These are phyloP conservation scores for Astraeus odoratus DNA, from an alignment of 768 basidiomycete genomes.

Conservation along the genomic window DNA sequence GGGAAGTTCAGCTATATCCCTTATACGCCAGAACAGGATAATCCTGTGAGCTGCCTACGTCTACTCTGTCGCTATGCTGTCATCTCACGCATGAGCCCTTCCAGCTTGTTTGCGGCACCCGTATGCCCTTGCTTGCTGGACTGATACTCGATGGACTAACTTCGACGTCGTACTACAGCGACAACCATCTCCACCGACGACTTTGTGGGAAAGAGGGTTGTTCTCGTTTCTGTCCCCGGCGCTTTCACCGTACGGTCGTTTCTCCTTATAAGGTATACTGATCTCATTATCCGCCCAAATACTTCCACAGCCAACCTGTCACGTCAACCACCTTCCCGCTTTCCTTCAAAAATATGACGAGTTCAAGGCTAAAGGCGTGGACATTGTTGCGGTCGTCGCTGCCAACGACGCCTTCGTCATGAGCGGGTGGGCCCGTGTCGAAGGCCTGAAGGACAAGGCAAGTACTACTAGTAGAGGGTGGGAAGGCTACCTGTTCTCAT, in stretches of 20 bases:
- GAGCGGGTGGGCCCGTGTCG: conserved; percentile 53
- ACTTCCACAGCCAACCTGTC: conserved; percentile 33
- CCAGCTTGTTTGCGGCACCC: conserved; percentile 58
- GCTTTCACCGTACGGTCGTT: conserved; percentile 60
- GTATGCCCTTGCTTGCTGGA: conserved; percentile 36
- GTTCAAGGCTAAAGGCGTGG: conserved; percentile 48
- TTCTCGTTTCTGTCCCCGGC: conserved; percentile 72
- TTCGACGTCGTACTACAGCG: conserved; percentile 32
- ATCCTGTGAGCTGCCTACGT: conserved; percentile 36
- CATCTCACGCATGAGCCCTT: not conserved
- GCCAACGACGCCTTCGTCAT: conserved; percentile 57
- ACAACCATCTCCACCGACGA: conserved; percentile 42
- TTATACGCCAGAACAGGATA: conserved; percentile 55
- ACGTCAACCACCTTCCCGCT: conserved; percentile 37
- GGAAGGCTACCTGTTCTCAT: conserved; percentile 1
- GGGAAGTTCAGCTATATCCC: conserved; percentile 48
- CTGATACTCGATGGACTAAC: not conserved
- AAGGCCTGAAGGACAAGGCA: conserved; percentile 64
- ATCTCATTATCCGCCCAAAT: not conserved
- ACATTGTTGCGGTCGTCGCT: conserved; percentile 46
- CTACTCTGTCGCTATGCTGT: conserved; percentile 3
- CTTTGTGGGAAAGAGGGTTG: conserved; percentile 73
- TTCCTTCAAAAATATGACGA: conserved; percentile 40
- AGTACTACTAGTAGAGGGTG: conserved; percentile 14
- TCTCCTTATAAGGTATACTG: not conserved